Evolutionary conservation across 768 basidiomycete species (phyloP).

Genomic region (Trametes villosa): DNA sequence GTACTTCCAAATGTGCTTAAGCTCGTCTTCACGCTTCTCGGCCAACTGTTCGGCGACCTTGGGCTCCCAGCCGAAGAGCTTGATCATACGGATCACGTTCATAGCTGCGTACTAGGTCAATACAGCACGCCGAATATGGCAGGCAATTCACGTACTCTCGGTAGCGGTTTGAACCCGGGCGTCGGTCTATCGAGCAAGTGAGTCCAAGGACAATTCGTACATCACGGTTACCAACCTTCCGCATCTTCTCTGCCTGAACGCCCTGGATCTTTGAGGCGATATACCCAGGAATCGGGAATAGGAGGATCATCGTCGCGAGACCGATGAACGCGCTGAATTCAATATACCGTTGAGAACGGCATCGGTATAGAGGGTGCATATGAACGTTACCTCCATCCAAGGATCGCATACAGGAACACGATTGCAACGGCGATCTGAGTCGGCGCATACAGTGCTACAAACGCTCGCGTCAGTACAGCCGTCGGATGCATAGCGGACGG

Average conservation of each 20-base stretch:
- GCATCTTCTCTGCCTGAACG: constrained; percentile 46
- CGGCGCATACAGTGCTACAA: constrained; percentile 40
- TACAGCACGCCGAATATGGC: neutral
- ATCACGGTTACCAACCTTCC: constrained; percentile 34
- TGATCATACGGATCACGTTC: constrained; percentile 49
- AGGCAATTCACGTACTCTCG: constrained; percentile 36
- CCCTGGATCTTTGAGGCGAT: constrained; percentile 41
- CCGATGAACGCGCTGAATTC: constrained; percentile 44
- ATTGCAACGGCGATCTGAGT: constrained; percentile 45
- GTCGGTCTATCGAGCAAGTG: constrained; percentile 41
- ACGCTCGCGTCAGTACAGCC: neutral
- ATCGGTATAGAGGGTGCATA: neutral
- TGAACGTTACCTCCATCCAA: constrained; percentile 55
- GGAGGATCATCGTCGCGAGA: constrained; percentile 44
- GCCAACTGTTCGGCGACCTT: constrained; percentile 56
- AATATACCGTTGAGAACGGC: neutral
- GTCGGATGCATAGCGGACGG: too few relatives aligned
- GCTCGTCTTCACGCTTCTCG: constrained; percentile 64
- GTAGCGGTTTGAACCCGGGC: constrained; percentile 48
- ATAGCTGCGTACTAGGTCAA: constrained; percentile 30
- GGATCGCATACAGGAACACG: constrained; percentile 47
- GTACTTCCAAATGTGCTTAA: constrained; percentile 55
- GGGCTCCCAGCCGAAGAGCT: constrained; percentile 51
- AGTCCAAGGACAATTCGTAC: neutral
- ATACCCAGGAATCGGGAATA: constrained; percentile 48